Evolutionary conservation across 2,329 filamentous ascomycete species (phyloP).

Genomic region (Myriosclerotinia scirpicola): DNA sequence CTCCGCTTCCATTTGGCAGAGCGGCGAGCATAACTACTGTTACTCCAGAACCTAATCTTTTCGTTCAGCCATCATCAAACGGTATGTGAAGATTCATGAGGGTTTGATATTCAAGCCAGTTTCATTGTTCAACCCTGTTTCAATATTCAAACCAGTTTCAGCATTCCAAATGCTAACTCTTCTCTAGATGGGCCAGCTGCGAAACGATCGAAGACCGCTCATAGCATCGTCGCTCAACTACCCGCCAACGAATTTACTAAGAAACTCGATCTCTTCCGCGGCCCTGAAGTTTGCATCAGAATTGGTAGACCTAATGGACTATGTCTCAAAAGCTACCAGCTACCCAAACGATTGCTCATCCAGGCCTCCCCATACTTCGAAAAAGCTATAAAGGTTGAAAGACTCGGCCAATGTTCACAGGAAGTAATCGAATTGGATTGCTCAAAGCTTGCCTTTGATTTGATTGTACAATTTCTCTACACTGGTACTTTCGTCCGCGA

Average conservation of each 20-base stretch:
- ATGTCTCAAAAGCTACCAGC: background rate
- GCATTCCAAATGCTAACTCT: background rate
- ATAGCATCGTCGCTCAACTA: background rate
- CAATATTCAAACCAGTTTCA: background rate
- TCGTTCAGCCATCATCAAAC: background rate
- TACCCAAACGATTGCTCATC: conserved; percentile 24
- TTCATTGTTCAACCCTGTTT: background rate
- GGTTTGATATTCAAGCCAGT: no score
- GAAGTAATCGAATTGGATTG: conserved; percentile 13
- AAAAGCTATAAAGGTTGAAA: conserved; percentile 14
- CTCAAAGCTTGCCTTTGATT: conserved; percentile 21
- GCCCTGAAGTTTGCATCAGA: conserved; percentile 21
- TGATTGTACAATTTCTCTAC: conserved; percentile 27
- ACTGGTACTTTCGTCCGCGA: background rate
- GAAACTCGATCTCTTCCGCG: conserved; percentile 9
- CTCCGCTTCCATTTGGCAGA: background rate
- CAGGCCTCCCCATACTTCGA: conserved; percentile 27
- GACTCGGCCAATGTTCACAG: conserved; percentile 13
- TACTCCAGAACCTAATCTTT: background rate
- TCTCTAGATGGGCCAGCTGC: background rate
- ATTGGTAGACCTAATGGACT: background rate
- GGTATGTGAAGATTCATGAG: background rate
- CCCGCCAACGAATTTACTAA: background rate
- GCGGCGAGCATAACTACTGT: background rate
- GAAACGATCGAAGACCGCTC: background rate